A percentile compares a stretch with the other conserved stretches of the same genome.
These are phyloP conservation scores for Apophysomyces sp. DNA, from an alignment of 371 early-diverging fungal genomes.

Conservation along the genomic window DNA sequence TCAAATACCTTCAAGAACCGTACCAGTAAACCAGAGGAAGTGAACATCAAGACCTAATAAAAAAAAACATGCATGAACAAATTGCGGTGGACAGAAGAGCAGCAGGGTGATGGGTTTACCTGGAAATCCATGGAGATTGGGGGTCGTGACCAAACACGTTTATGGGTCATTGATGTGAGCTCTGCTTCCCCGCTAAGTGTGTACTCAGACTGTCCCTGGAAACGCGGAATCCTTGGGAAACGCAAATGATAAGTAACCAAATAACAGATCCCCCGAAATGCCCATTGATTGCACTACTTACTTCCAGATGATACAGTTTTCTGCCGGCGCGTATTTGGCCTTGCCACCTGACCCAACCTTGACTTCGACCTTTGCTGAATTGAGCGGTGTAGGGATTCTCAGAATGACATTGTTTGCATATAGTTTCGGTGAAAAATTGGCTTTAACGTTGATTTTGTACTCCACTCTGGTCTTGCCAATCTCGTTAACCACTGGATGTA, in stretches of 20 bases:
- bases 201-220: slow-evolving; percentile 83
- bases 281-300: slow-evolving; percentile 31
- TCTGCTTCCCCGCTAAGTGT: slow-evolving; percentile 73
- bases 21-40: slow-evolving; percentile 86
- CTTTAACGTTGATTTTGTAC: slow-evolving; percentile 75
- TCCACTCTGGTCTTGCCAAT: slow-evolving; percentile 76
- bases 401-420: slow-evolving; percentile 81
- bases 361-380: slow-evolving; percentile 72
- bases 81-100: neutral
- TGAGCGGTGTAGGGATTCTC: slow-evolving; percentile 83
- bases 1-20: slow-evolving; percentile 91
- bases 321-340: slow-evolving; percentile 85
- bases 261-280: neutral
- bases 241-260: neutral
- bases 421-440: slow-evolving; percentile 76
- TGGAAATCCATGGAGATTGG: slow-evolving; percentile 92
- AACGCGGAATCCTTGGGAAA: slow-evolving; percentile 68
- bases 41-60: slow-evolving; percentile 73
- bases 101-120: slow-evolving; percentile 27
- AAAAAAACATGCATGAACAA: slow-evolving; percentile 1
- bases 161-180: slow-evolving; percentile 71
- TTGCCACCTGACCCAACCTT: slow-evolving; percentile 72
- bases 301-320: slow-evolving; percentile 91
- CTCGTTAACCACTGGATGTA: slow-evolving; percentile 83
- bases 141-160: slow-evolving; percentile 86